These are phyloP conservation scores for Durusdinium trenchii DNA, from an alignment of 73 alveolate genomes.

Conservation along the genomic window DNA sequence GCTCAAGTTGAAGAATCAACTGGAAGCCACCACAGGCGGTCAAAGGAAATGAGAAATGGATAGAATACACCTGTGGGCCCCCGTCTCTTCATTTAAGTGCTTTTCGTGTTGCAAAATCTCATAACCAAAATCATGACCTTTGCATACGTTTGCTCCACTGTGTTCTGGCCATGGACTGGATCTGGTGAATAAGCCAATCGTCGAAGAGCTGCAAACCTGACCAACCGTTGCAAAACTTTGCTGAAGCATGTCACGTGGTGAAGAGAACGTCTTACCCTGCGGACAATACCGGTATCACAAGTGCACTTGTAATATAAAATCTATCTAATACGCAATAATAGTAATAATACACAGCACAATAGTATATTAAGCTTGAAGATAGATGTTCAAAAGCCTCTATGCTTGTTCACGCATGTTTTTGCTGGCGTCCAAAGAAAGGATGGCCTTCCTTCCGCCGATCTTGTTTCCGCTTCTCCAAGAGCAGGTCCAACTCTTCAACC, in stretches of 20 bases:
- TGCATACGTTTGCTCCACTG: no score
- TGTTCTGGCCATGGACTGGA: not conserved
- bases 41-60: no score
- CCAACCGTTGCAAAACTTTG: not conserved
- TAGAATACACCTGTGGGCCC: no score
- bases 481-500: constrained; percentile 64
- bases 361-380: no score
- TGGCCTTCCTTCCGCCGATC: constrained; percentile 78
- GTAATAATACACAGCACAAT: not conserved
- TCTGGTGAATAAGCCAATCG: constrained; percentile 71
- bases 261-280: not conserved
- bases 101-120: no score
- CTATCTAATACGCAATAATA: not conserved
- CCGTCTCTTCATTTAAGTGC: no score
- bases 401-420: not conserved
- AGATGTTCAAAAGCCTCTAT: not conserved
- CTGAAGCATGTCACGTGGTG: not conserved
- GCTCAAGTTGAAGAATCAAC: no score
- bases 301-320: not conserved
- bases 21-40: no score
- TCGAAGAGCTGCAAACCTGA: constrained; percentile 72
- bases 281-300: not conserved
- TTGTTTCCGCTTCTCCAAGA: constrained; percentile 65
- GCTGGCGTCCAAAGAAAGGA: not conserved
- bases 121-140: no score